Base-by-base conservation (phyloP, 2,329 filamentous ascomycete species). In the Sporothrix mexicana region DNA sequence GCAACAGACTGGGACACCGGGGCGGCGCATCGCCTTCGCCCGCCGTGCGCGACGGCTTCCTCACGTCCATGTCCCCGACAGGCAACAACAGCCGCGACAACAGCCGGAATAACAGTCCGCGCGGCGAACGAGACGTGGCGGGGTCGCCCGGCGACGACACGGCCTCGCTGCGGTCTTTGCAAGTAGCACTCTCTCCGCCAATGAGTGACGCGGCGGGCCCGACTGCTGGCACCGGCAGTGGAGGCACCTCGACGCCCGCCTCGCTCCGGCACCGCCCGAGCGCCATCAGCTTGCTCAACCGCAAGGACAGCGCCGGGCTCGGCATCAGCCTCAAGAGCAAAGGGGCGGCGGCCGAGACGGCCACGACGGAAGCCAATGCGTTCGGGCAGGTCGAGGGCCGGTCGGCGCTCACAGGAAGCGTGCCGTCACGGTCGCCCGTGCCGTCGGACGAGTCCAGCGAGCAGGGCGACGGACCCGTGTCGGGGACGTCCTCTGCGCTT, bases 351-450 rank as follows among this genome's bases (percentile, higher is more conserved):
- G 84, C 88, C 1, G 88, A 90, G 77, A 90, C 86, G 1, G 84
- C 86, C 17, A 90, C 85, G 25, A 89, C 88, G 2, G 87, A 88
- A 71, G 79, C 87, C 9, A 90, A 88, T 75, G 88, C 85, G 3
- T 88, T 90, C 77, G 88, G 88, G 10, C 82, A 88, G 77, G 85
- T 90, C 4, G 88, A 89, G 75, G 88, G 86, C 0, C 87, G 87
- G 0, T 88, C 89, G 76, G 80, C 83, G 13, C 55, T 76, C 5
- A 83, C 83, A 1, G 64, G 45, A 76, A 79, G 17, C 75, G 78
- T 49, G 74, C 55, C 23, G 6, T 77, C 62, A 67, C 79, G 76
- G 10, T 75, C 73, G 20, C 67, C 75, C 6, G 75, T 59, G 25
- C 72, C 61, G 41, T 74, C 75, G 2, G 74, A 76, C 6, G 75